These are phyloP conservation scores for Thecamonas trahens DNA, from an alignment of 78 protist species.

Conservation along the genomic window DNA sequence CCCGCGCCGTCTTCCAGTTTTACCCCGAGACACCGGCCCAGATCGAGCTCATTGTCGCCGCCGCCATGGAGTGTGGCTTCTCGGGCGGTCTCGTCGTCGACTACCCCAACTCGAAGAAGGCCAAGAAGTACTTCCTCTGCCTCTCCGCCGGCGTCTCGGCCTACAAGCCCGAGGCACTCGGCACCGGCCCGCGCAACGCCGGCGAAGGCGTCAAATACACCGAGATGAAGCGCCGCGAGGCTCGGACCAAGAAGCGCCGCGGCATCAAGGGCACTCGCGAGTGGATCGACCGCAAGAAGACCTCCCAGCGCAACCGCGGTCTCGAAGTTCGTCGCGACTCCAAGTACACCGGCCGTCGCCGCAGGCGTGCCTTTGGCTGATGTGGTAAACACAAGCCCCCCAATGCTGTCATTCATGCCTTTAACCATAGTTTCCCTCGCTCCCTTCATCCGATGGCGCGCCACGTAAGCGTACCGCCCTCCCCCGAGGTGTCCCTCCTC, in stretches of 20 bases:
- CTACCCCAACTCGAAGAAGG: conserved; percentile 86
- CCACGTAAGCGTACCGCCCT: too few relatives aligned
- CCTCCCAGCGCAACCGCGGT: conserved; percentile 69
- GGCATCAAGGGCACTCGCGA: too few relatives aligned
- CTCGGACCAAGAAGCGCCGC: conserved; percentile 17
- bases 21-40: conserved; percentile 88
- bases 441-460: too few relatives aligned
- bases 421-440: too few relatives aligned
- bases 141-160: background rate
- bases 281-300: too few relatives aligned
- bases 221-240: too few relatives aligned
- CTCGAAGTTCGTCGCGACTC: conserved; percentile 57
- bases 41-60: conserved; percentile 55
- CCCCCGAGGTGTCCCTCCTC: too few relatives aligned
- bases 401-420: too few relatives aligned
- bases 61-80: conserved; percentile 86
- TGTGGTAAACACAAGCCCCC: conserved; percentile 15
- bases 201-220: background rate
- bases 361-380: conserved; percentile 5
- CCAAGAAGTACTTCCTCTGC: conserved; percentile 86
- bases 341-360: conserved; percentile 77
- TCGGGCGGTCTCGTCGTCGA: conserved; percentile 93
- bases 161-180: conserved; percentile 3
- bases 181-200: conserved; percentile 17
- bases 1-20: conserved; percentile 72